Conservation (phyloP, 768 basidiomycete species). For the Russula dissimulans region DNA sequence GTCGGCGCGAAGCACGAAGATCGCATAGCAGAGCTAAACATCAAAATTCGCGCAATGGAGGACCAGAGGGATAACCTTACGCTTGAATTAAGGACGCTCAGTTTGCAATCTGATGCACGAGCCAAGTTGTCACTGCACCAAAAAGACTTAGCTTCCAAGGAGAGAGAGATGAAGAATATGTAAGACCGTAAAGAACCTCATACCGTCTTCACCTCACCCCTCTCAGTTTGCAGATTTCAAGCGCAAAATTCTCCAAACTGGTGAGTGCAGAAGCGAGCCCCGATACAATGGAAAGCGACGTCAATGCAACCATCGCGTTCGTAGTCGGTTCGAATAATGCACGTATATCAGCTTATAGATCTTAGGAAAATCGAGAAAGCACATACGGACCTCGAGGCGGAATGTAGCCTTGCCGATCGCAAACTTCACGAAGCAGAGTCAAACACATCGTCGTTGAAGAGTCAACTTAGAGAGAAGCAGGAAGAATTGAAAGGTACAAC, state of each 20-base stretch:
- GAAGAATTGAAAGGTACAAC: conserved; percentile 53
- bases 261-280: conserved; percentile 49
- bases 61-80: conserved; percentile 61
- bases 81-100: conserved; percentile 59
- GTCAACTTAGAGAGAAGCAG: conserved; percentile 51
- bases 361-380: conserved; percentile 63
- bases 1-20: conserved; percentile 55
- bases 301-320: conserved; percentile 51
- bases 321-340: conserved; percentile 20
- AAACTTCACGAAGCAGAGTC: conserved; percentile 57
- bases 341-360: neutral
- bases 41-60: conserved; percentile 52
- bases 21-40: conserved; percentile 44
- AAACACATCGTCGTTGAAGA: conserved; percentile 47
- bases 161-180: conserved; percentile 58
- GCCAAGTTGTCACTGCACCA: conserved; percentile 72
- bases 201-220: neutral
- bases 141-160: conserved; percentile 54
- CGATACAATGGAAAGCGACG: conserved; percentile 66
- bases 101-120: conserved; percentile 69
- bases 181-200: conserved; percentile 30
- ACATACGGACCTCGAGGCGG: conserved; percentile 37
- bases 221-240: conserved; percentile 52
- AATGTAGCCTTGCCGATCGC: conserved; percentile 39
- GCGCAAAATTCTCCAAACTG: conserved; percentile 53